Percentiles rank a stretch among this genome's conserved stretches.
phyloP scores from a whole-genome alignment of 257 asterid genomes.

The Eustoma russellianum region DNA sequence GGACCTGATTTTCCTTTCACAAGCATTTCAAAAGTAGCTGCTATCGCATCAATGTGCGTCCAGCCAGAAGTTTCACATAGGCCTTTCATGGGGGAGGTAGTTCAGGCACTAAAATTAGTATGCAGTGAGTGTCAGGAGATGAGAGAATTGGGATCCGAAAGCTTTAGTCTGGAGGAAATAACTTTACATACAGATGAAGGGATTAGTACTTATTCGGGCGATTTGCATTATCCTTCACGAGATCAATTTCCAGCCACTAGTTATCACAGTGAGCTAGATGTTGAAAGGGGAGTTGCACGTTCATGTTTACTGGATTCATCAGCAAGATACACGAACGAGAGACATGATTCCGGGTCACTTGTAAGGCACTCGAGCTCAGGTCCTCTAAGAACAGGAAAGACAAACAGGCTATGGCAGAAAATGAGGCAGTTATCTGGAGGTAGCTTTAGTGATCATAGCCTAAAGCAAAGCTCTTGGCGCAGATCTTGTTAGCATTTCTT shows the following conservation, averaged over 20 bases:
- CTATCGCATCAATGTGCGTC: slow-evolving; percentile 90
- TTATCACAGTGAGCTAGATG: slow-evolving; percentile 42
- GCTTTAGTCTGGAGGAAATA: slow-evolving; percentile 37
- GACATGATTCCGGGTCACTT: slow-evolving; percentile 37
- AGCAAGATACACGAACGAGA: slow-evolving; percentile 24
- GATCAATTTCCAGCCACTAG: slow-evolving; percentile 35
- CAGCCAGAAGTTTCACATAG: slow-evolving; percentile 92
- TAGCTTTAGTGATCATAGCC: slow-evolving; percentile 67
- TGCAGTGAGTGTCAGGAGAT: slow-evolving; percentile 55
- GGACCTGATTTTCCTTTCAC: slow-evolving; percentile 38
- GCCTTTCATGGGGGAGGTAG: slow-evolving; percentile 97
- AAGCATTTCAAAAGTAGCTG: slow-evolving; percentile 76
- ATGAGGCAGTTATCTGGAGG: slow-evolving; percentile 55
- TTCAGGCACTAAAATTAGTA: slow-evolving; percentile 78
- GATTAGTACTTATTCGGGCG: slow-evolving; percentile 19
- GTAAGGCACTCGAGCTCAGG: slow-evolving; percentile 80
- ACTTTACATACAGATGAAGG: slow-evolving; percentile 30
- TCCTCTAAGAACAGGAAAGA: slow-evolving; percentile 38
- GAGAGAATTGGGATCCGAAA: slow-evolving; percentile 31
- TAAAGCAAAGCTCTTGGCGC: slow-evolving; percentile 41
- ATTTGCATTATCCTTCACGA: slow-evolving; percentile 23
- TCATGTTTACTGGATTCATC: slow-evolving; percentile 56
- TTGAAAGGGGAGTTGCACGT: slow-evolving; percentile 61
- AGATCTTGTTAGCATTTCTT: slow-evolving; percentile 30
- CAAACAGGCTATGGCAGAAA: slow-evolving; percentile 49